phyloP scores from a whole-genome alignment of 2,329 filamentous ascomycete genomes.

The Colletotrichum navitas region DNA sequence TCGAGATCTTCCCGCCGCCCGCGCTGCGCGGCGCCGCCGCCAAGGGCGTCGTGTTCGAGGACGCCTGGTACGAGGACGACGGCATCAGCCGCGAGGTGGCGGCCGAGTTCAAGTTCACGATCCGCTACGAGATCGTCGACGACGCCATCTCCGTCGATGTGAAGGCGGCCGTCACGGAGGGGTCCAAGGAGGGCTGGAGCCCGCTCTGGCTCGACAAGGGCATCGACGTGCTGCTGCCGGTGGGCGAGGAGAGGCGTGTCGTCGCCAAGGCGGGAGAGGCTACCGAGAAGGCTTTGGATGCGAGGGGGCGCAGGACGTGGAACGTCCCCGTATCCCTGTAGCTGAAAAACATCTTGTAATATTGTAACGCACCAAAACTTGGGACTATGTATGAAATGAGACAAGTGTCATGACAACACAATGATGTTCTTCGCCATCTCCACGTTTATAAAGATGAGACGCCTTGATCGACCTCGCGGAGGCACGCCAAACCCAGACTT shows the following conservation, averaged over 20 bases:
- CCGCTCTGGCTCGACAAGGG: slow-evolving; percentile 30
- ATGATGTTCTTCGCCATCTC: background rate
- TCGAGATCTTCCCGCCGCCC: slow-evolving; percentile 58
- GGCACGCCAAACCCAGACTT: background rate
- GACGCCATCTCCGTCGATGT: slow-evolving; percentile 17
- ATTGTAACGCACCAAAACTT: background rate
- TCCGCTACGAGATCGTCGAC: slow-evolving; percentile 25
- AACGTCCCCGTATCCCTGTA: slow-evolving; percentile 24
- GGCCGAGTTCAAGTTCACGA: slow-evolving; percentile 32
- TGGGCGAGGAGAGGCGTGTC: slow-evolving; percentile 32
- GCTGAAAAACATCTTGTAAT: no score
- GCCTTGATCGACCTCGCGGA: no score
- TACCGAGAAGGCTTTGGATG: slow-evolving; percentile 25
- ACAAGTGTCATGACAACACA: background rate
- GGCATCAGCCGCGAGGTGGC: slow-evolving; percentile 47
- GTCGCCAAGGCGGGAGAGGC: slow-evolving; percentile 13
- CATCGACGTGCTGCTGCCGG: slow-evolving; percentile 30
- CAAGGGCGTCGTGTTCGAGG: slow-evolving; percentile 47
- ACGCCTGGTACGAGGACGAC: slow-evolving; percentile 55
- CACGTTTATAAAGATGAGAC: background rate
- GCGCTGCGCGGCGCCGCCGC: slow-evolving; percentile 27
- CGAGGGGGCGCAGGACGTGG: slow-evolving; percentile 27
- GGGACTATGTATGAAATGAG: background rate
- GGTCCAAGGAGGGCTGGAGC: slow-evolving; percentile 14
- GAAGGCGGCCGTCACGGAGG: slow-evolving; percentile 4